These are phyloP conservation scores for Zygoascus tannicola DNA, from an alignment of 805 yeast species.

Conservation along the genomic window DNA sequence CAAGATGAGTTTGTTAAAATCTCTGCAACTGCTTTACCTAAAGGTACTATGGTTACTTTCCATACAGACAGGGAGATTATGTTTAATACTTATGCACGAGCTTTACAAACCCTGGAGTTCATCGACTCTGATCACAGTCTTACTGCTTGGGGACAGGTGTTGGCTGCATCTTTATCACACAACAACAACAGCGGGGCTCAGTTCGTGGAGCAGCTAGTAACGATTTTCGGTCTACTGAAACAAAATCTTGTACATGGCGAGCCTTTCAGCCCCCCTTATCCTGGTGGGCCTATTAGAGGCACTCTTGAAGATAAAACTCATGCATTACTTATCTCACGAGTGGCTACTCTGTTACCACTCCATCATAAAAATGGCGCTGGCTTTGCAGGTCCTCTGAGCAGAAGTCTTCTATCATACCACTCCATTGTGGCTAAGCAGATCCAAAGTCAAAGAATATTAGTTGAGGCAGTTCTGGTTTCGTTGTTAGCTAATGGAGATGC, in stretches of 20 bases:
- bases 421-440: conserved; percentile 50
- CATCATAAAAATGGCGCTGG: conserved; percentile 41
- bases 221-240: conserved; percentile 21
- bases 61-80: conserved; percentile 42
- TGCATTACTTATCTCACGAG: conserved; percentile 39
- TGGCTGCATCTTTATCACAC: conserved; percentile 28
- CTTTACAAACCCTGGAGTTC: conserved; percentile 43
- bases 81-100: conserved; percentile 46
- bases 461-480: conserved; percentile 44
- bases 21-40: conserved; percentile 2
- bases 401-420: conserved; percentile 55
- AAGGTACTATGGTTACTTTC: conserved; percentile 26
- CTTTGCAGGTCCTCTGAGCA: conserved; percentile 63
- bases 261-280: conserved; percentile 30
- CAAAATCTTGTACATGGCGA: conserved; percentile 20
- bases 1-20: background rate
- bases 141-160: conserved; percentile 42
- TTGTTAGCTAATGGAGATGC: conserved; percentile 44
- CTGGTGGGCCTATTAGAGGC: conserved; percentile 32
- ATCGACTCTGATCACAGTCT: conserved; percentile 34
- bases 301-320: conserved; percentile 26
- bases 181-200: conserved; percentile 5
- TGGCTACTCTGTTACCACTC: conserved; percentile 38
- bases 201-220: conserved; percentile 17
- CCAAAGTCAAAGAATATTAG: conserved; percentile 42